A percentile compares a stretch with the other conserved stretches of the same genome.
Evolutionary conservation across 2,329 filamentous ascomycete genomes (phyloP).

Genomic region (Stemphylium vesicarium): DNA sequence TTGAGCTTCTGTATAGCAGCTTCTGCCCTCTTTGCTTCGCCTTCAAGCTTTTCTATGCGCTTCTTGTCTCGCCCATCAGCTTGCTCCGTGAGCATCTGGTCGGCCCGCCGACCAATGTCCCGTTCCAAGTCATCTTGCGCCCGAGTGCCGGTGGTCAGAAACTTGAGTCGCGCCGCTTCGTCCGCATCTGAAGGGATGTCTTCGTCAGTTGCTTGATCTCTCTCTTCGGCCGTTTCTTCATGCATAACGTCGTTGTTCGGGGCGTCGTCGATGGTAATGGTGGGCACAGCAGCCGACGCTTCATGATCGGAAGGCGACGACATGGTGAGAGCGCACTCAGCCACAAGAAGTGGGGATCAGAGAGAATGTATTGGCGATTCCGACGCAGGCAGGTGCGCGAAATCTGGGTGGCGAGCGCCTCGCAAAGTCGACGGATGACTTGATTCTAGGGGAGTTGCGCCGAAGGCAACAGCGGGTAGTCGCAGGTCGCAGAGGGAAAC

Average conservation of each 20-base stretch:
- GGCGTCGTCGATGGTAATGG: conserved; percentile 14
- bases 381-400: not conserved
- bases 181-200: conserved; percentile 44
- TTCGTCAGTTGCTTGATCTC: conserved; percentile 19
- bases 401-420: not conserved
- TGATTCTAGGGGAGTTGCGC: conserved; percentile 9
- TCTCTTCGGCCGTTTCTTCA: conserved; percentile 12
- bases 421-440: not conserved
- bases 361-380: not conserved
- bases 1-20: conserved; percentile 67
- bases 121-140: conserved; percentile 91
- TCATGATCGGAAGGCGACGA: conserved; percentile 12
- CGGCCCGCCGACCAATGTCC: conserved; percentile 75
- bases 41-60: conserved; percentile 63
- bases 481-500: not conserved
- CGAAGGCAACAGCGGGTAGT: conserved; percentile 22
- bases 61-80: conserved; percentile 69
- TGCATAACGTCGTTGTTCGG: conserved; percentile 11
- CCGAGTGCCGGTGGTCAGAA: conserved; percentile 56
- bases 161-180: conserved; percentile 51
- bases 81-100: conserved; percentile 65
- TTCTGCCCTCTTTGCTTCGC: conserved; percentile 64
- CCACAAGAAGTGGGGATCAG: not conserved
- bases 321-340: conserved; percentile 12
- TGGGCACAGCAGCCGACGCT: conserved; percentile 17